Base-by-base conservation (phyloP, 345 rosid species). In the Pelargonium nanum region DNA sequence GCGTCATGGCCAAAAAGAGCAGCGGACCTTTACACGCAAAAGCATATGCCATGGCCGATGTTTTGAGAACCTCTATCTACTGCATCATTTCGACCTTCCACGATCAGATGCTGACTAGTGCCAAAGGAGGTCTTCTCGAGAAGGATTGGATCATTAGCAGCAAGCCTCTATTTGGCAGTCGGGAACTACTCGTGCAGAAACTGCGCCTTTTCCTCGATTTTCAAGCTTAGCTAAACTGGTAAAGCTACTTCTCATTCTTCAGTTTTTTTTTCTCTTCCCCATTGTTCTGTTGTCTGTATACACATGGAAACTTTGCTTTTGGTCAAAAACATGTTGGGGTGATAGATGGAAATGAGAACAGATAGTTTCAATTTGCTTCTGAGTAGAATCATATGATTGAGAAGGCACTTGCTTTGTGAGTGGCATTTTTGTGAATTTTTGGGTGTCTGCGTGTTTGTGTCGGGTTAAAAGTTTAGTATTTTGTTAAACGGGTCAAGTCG, bases 31-130 rank as follows among this genome's bases (percentile, higher is more conserved):
- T 74, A 23, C 80, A 85, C 74, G 52, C 87, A 3, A 77, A 81
- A 57, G 96, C 90, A 1, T 87, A 80, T 40, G 89, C 94, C 58
- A 80, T 75, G 60, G 76, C 92, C 15, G 97, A 89, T 77, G 85
- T 93, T 59, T 67, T 84, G 32, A 84, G 74, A 69, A 81, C 87
- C 57, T 89, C 99, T 21, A 70, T 89, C 20, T 89, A 87, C 72
- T 61, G 66, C 64, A 75, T 93, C n/a, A 81, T 80, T 21, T 80
- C 85, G 17, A 70, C 85, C 48, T 93, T 93, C 83, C 85, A 89
- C 13, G 48, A 71, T 5, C 97, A 85, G 80, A 89, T 89, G 99
- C 32, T 81, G 12, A 65, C 72, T 10, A 75, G 85, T 55, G 88
- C 81, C 56, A 83, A 81, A 69, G 68, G 83, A 1, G 84, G 88